phyloP scores from a whole-genome alignment of 305 asterid genomes.

The Striga hermonthica region DNA sequence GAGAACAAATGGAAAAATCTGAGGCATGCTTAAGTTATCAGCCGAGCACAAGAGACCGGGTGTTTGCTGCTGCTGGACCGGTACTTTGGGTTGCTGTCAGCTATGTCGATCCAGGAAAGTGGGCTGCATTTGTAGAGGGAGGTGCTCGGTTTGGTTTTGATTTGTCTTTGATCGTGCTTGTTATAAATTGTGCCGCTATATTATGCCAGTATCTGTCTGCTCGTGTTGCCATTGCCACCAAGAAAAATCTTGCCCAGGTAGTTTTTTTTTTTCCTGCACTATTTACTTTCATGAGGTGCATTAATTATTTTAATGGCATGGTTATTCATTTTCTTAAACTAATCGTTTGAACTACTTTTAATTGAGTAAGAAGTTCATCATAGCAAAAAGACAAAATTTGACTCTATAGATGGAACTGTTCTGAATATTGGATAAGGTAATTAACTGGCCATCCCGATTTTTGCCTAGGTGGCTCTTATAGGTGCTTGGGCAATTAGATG shows the following conservation, averaged over 20 bases:
- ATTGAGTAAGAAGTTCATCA: background rate
- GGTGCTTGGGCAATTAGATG: too few relatives aligned
- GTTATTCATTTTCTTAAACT: conserved; percentile 13
- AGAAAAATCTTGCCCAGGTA: conserved; percentile 88
- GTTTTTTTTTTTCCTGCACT: conserved; percentile 29
- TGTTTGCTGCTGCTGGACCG: conserved; percentile 74
- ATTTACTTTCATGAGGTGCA: conserved; percentile 23
- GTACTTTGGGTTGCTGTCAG: conserved; percentile 74
- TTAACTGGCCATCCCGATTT: too few relatives aligned
- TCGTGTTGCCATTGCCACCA: conserved; percentile 76
- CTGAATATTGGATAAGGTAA: too few relatives aligned
- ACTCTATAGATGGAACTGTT: too few relatives aligned
- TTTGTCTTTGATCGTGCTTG: conserved; percentile 52
- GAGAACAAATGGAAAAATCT: conserved; percentile 51
- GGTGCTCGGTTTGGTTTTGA: conserved; percentile 87
- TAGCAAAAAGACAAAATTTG: too few relatives aligned
- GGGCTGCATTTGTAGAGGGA: conserved; percentile 91
- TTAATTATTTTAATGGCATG: conserved; percentile 3
- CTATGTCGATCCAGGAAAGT: conserved; percentile 96
- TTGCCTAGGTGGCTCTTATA: too few relatives aligned
- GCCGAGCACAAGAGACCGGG: conserved; percentile 44
- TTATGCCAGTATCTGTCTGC: conserved; percentile 88
- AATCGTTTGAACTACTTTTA: background rate
- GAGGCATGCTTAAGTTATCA: conserved; percentile 41
- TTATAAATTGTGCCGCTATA: conserved; percentile 65